Percentiles rank a stretch among this genome's conserved stretches.
Conservation (phyloP, 2,329 filamentous ascomycete species). For the Exophiala xenobiotica region DNA sequence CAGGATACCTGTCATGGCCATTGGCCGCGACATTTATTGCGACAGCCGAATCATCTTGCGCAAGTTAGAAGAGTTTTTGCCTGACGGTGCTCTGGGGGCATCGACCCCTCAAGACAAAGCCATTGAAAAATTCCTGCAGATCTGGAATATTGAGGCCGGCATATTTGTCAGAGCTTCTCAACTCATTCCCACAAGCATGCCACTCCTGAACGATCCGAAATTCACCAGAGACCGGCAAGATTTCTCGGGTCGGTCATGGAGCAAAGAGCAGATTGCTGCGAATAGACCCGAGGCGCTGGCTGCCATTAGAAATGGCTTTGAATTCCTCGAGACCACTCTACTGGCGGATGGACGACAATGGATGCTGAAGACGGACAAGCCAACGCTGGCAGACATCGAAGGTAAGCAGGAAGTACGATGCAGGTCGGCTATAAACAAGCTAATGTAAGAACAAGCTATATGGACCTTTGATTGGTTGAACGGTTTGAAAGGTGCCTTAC, state of each 20-base stretch:
- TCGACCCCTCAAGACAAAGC: slow-evolving; percentile 45
- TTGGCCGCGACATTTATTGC: slow-evolving; percentile 67
- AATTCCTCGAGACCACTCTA: slow-evolving; percentile 60
- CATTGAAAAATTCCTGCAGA: slow-evolving; percentile 57
- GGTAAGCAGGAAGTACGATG: slow-evolving; percentile 38
- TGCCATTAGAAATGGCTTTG: slow-evolving; percentile 56
- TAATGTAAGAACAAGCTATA: slow-evolving; percentile 43
- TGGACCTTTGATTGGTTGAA: slow-evolving; percentile 69
- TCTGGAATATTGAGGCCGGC: slow-evolving; percentile 56
- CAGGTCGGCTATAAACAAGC: slow-evolving; percentile 15
- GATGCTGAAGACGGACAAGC: slow-evolving; percentile 56
- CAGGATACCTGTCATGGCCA: slow-evolving; percentile 66
- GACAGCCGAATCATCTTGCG: slow-evolving; percentile 68
- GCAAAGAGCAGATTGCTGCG: slow-evolving; percentile 38
- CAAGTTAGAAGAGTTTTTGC: slow-evolving; percentile 57
- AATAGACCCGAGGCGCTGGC: slow-evolving; percentile 57
- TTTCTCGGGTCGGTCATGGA: slow-evolving; percentile 46
- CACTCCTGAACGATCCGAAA: slow-evolving; percentile 55
- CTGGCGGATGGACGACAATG: slow-evolving; percentile 66
- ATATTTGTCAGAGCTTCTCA: slow-evolving; percentile 56
- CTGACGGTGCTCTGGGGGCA: slow-evolving; percentile 43
- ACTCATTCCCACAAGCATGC: slow-evolving; percentile 58
- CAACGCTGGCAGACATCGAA: slow-evolving; percentile 67
- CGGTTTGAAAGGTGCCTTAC: slow-evolving; percentile 56
- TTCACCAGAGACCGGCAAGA: slow-evolving; percentile 61